A percentile compares a stretch with the other conserved stretches of the same genome.
These are phyloP conservation scores for Penicillium brevicompactum DNA, from an alignment of 2,329 filamentous ascomycete species.

Conservation along the genomic window DNA sequence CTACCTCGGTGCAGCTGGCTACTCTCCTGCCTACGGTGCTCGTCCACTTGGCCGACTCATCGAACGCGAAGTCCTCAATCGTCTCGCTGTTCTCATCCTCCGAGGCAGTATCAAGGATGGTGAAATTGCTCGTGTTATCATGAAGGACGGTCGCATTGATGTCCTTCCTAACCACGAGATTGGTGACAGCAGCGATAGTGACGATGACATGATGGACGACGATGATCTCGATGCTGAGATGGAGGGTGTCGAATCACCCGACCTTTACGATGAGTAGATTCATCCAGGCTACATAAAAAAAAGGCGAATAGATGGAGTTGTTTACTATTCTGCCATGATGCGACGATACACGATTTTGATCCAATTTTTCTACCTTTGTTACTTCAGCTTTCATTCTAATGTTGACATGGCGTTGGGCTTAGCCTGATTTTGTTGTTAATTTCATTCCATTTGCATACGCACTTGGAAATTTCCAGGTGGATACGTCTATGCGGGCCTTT, in stretches of 20 bases:
- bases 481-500: background rate
- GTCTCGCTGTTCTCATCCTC: conserved; percentile 86
- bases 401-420: background rate
- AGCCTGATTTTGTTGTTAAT: background rate
- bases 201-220: conserved; percentile 74
- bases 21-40: conserved; percentile 93
- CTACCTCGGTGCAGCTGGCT: conserved; percentile 87
- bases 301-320: background rate
- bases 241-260: conserved; percentile 62
- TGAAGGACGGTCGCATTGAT: conserved; percentile 76
- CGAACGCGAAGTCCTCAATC: conserved; percentile 95
- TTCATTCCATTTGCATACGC: background rate
- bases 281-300: background rate
- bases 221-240: conserved; percentile 74
- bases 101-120: conserved; percentile 83
- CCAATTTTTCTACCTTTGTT: background rate
- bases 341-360: background rate
- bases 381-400: background rate
- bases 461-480: background rate
- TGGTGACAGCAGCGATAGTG: conserved; percentile 48
- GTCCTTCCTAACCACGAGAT: conserved; percentile 82
- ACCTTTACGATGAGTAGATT: conserved; percentile 59
- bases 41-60: conserved; percentile 86
- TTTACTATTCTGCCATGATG: background rate
- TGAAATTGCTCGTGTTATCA: conserved; percentile 76